Percentiles rank a stretch among this genome's conserved stretches.
phyloP scores from a whole-genome alignment of 2,329 filamentous ascomycete genomes.

The Diaporthe citriasiana region DNA sequence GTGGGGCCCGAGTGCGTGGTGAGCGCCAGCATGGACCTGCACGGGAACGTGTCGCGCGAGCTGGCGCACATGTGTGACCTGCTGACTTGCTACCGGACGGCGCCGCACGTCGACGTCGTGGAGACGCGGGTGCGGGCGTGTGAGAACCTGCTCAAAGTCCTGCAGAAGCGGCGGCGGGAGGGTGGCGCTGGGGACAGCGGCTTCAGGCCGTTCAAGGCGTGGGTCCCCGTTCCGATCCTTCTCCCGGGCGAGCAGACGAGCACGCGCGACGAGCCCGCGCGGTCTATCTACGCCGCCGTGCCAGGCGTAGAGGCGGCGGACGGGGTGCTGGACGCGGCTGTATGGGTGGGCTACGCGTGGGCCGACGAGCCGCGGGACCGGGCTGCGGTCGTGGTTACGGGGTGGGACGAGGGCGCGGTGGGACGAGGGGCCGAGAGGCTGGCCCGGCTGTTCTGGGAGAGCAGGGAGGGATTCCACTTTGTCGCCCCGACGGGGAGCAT shows the following conservation, averaged over 20 bases:
- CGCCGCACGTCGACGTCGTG: conserved; percentile 64
- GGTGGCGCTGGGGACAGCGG: conserved; percentile 43
- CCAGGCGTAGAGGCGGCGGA: conserved; percentile 56
- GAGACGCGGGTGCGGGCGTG: conserved; percentile 67
- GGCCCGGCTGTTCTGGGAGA: conserved; percentile 63
- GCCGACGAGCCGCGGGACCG: conserved; percentile 67
- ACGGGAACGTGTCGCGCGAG: conserved; percentile 66
- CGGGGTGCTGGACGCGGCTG: conserved; percentile 64
- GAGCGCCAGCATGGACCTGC: conserved; percentile 69
- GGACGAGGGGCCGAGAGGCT: conserved; percentile 58
- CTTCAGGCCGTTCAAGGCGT: conserved; percentile 62
- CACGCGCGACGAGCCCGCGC: conserved; percentile 65
- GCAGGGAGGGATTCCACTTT: conserved; percentile 62
- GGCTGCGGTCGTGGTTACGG: conserved; percentile 64
- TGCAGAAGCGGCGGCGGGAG: conserved; percentile 48
- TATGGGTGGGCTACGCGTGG: conserved; percentile 71
- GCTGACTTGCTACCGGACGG: conserved; percentile 67
- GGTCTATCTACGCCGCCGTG: conserved; percentile 63
- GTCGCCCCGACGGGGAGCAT: conserved; percentile 65
- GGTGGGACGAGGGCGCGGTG: conserved; percentile 60
- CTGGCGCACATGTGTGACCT: conserved; percentile 65
- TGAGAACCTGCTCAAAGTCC: conserved; percentile 59
- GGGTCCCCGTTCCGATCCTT: conserved; percentile 65
- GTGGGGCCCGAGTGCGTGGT: conserved; percentile 62
- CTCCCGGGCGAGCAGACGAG: conserved; percentile 69